These are phyloP conservation scores for Celoporthe dispersa DNA, from an alignment of 2,329 filamentous ascomycete genomes.

Conservation along the genomic window DNA sequence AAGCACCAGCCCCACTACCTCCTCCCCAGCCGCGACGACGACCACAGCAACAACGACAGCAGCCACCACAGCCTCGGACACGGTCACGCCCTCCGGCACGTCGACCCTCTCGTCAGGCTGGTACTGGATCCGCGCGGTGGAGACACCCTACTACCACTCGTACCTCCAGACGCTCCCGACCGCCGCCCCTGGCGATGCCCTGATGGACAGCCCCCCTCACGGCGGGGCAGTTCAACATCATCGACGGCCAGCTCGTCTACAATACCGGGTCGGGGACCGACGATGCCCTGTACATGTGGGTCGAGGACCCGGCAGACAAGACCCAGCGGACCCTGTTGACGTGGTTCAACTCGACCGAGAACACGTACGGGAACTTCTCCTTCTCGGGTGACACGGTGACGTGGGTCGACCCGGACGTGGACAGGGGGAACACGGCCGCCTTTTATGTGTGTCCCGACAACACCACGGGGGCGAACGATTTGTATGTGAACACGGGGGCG, in stretches of 20 bases:
- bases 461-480: constrained; percentile 39
- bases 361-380: constrained; percentile 56
- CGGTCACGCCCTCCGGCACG: constrained; percentile 15
- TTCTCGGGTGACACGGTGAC: constrained; percentile 59
- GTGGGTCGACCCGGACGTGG: constrained; percentile 51
- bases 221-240: constrained; percentile 59
- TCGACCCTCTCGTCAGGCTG: constrained; percentile 51
- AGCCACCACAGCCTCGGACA: constrained; percentile 17
- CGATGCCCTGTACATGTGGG: constrained; percentile 45
- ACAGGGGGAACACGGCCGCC: constrained; percentile 54
- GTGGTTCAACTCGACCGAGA: constrained; percentile 51
- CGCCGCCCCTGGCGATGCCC: constrained; percentile 46
- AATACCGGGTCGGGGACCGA: constrained; percentile 41
- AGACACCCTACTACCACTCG: constrained; percentile 56
- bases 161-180: constrained; percentile 50
- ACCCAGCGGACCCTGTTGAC: constrained; percentile 51
- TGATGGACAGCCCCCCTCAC: constrained; percentile 52
- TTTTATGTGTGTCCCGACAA: constrained; percentile 54
- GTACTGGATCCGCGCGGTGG: constrained; percentile 60
- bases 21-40: constrained; percentile 17
- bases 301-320: constrained; percentile 47
- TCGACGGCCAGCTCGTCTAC: constrained; percentile 55
- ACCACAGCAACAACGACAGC: constrained; percentile 25
- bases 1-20: constrained; percentile 1
- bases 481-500: constrained; percentile 60